Conservation (phyloP, 257 asterid genomes). For the Lavandula angustifolia region DNA sequence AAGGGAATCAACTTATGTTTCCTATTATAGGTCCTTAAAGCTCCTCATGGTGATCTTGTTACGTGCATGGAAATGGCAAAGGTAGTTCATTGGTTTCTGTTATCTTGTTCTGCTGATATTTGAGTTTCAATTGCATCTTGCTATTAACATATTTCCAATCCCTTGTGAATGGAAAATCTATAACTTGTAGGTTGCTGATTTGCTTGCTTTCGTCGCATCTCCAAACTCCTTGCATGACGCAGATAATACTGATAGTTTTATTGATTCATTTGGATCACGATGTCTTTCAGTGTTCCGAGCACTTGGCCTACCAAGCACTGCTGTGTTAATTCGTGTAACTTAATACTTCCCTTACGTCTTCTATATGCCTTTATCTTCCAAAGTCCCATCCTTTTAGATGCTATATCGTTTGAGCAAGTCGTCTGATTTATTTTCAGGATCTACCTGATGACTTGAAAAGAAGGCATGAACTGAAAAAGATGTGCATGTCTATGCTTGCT, state of each 20-base stretch:
- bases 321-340: constrained; percentile 84
- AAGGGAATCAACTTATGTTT: constrained; percentile 25
- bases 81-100: constrained; percentile 48
- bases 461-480: constrained; percentile 69
- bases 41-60: constrained; percentile 83
- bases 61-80: constrained; percentile 98
- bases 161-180: constrained; percentile 15
- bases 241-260: constrained; percentile 42
- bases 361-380: background rate
- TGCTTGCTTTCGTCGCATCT: constrained; percentile 95
- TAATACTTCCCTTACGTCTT: constrained; percentile 23
- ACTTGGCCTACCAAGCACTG: constrained; percentile 93
- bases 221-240: constrained; percentile 52
- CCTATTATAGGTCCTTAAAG: constrained; percentile 70
- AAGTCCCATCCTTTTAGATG: background rate
- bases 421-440: constrained; percentile 51
- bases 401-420: background rate
- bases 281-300: constrained; percentile 88
- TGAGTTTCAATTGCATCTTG: background rate
- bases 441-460: constrained; percentile 66
- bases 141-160: constrained; percentile 6
- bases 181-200: constrained; percentile 79
- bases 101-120: constrained; percentile 9
- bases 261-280: constrained; percentile 89
- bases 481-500: constrained; percentile 59